Percentiles rank a stretch among this genome's conserved stretches.
Conservation (phyloP, 2,329 filamentous ascomycete species). For the Didymella sp. region DNA sequence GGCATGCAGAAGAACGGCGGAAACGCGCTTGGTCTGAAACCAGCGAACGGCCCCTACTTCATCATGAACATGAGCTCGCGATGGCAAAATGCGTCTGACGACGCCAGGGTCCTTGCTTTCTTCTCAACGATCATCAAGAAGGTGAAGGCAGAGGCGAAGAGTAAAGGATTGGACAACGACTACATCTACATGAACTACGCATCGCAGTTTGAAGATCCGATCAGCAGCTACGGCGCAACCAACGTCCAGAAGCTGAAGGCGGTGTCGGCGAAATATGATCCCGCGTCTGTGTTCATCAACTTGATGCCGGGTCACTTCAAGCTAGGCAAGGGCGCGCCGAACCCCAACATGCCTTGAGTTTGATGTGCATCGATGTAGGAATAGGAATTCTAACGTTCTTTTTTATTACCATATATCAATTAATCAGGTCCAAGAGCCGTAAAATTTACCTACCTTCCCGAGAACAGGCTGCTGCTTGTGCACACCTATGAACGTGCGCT, state of each 20-base stretch:
- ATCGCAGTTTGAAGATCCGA: conserved; percentile 52
- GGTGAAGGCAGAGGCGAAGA: conserved; percentile 18
- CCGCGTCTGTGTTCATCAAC: conserved; percentile 50
- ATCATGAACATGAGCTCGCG: conserved; percentile 28
- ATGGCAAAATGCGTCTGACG: conserved; percentile 28
- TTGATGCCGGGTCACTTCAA: conserved; percentile 56
- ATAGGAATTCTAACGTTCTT: not conserved
- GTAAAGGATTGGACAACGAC: conserved; percentile 19
- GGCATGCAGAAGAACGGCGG: conserved; percentile 31
- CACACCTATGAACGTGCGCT: conserved; percentile 46
- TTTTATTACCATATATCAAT: not conserved
- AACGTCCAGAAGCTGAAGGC: conserved; percentile 46
- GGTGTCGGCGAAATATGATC: conserved; percentile 52
- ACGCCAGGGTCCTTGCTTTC: conserved; percentile 22
- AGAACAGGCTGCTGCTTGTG: conserved; percentile 26
- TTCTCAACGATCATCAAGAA: conserved; percentile 19
- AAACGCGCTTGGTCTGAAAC: conserved; percentile 29
- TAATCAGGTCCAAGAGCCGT: conserved; percentile 9
- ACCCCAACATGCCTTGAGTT: not conserved
- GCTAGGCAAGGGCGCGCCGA: conserved; percentile 30
- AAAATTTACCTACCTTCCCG: conserved; percentile 2
- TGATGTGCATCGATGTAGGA: not conserved
- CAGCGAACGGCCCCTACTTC: conserved; percentile 24
- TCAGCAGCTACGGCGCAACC: conserved; percentile 52
- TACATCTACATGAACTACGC: conserved; percentile 60